Base-by-base conservation (phyloP, 2,329 filamentous ascomycete species). In the Ramichloridium luteum region DNA sequence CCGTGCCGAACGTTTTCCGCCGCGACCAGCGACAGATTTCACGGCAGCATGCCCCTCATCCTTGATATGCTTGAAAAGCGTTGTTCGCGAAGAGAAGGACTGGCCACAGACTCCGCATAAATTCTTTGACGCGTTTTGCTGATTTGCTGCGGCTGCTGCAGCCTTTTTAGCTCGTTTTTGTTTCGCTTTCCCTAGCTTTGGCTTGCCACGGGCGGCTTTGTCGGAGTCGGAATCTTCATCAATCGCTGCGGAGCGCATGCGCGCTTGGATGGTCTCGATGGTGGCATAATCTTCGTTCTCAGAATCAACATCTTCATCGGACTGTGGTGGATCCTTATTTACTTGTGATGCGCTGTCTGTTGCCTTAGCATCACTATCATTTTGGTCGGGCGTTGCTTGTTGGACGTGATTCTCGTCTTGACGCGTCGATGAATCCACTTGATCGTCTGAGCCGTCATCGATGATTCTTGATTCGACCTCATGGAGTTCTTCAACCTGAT, bases 101-200 rank as follows among this genome's bases (percentile, higher is more conserved):
- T 80, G 83, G 43, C 74, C 70, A 56, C 90, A 96, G 4, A 75
- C 71, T 3, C 79, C 70, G 51, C 90, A 96, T 46, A 77, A 77
- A 32, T 13, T 51, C 30, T 4, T 13, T 12, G 37, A 27, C 9
- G 25, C 35, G 25, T 27, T 27, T 25, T 31, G 25, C 11, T 28
- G 4, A 4, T 53, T 48, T 4, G 42, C 41, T 2, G 48, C 49
- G 3, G 62, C 58, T 1, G 61, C 62, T 2, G 62, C 62, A 23
- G 53, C 58, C 41, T 64, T 66, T 41, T 64, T 65, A 3, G 58
- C 57, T 6, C 61, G 55, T 41, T 67, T 66, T 35, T 62, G 55
- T 1, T 62, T 62, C 6, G 64, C 64, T 44, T 63, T 64, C 38
- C 64, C 64, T 16, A 64, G 36, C 33, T 62, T 66, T 2, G 55